Conservation (phyloP, 768 basidiomycete species). For the Cantharellus anzutake region DNA sequence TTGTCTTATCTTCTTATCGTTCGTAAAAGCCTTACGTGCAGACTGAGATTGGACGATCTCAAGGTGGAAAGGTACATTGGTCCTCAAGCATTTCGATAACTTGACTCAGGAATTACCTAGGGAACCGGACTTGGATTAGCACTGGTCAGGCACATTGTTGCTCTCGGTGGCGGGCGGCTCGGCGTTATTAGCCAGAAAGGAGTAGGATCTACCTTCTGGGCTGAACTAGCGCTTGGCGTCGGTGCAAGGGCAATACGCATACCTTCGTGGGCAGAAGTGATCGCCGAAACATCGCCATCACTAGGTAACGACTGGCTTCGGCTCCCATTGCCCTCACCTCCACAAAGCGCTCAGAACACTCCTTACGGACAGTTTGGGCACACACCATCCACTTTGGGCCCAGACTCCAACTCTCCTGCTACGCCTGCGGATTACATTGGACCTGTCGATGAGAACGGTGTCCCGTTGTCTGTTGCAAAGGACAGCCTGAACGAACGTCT, state of each 20-base stretch:
- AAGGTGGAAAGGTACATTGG: constrained; percentile 19
- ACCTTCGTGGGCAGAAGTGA: background rate
- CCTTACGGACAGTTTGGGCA: constrained; percentile 1
- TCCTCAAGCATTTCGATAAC: background rate
- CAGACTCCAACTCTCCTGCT: background rate
- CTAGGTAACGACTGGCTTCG: background rate
- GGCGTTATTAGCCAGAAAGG: constrained; percentile 17
- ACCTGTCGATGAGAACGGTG: too few relatives aligned
- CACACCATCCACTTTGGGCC: background rate
- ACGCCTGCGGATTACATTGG: background rate
- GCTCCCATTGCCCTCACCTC: background rate
- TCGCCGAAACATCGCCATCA: background rate
- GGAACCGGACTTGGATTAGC: constrained; percentile 26
- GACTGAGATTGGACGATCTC: constrained; percentile 24
- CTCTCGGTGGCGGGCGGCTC: constrained; percentile 22
- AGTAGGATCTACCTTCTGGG: constrained; percentile 13
- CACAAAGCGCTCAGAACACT: background rate
- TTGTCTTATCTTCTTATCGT: background rate
- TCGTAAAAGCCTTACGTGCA: constrained; percentile 17
- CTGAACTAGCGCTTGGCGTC: constrained; percentile 12
- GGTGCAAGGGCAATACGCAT: constrained; percentile 6
- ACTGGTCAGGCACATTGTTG: constrained; percentile 24
- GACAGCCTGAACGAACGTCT: too few relatives aligned
- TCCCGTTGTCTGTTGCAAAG: too few relatives aligned
- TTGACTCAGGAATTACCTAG: background rate